A percentile compares a stretch with the other conserved stretches of the same genome.
phyloP scores from a whole-genome alignment of 1,284 basidiomycete species.

The Trichosporon coremiiforme region DNA sequence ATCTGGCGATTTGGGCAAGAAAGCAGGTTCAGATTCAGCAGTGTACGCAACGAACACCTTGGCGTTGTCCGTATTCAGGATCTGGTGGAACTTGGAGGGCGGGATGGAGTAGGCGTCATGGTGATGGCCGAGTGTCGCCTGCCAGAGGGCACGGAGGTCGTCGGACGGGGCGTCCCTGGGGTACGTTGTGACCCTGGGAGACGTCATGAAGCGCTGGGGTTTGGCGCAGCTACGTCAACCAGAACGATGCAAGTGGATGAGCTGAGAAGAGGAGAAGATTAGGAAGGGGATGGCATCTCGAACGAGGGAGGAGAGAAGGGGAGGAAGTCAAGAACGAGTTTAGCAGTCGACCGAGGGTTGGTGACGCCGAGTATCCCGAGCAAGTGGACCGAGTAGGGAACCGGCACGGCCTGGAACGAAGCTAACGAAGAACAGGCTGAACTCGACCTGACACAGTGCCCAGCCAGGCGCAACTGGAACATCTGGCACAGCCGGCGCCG shows the following conservation, averaged over 20 bases:
- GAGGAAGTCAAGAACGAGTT: neutral
- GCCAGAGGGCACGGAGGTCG: conserved; percentile 28
- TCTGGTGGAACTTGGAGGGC: conserved; percentile 23
- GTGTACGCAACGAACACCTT: conserved; percentile 25
- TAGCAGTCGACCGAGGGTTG: neutral
- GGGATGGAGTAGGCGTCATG: conserved; percentile 30
- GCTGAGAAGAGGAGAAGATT: neutral
- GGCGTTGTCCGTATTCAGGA: conserved; percentile 26
- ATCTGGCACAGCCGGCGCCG: too few species aligned
- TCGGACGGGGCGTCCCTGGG: neutral
- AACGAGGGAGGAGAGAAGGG: neutral
- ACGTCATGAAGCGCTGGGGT: neutral
- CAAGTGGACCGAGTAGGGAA: neutral
- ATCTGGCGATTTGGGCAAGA: neutral
- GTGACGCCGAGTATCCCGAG: neutral
- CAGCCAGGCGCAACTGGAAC: too few species aligned
- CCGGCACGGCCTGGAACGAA: neutral
- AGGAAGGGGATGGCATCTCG: neutral
- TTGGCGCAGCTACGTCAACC: neutral
- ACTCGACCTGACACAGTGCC: too few species aligned
- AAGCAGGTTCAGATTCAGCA: neutral
- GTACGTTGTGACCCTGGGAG: neutral
- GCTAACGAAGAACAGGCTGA: too few species aligned
- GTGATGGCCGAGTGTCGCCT: neutral
- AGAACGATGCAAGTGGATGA: neutral